phyloP scores from a whole-genome alignment of 805 yeast species.

The Clavispora asparagi region DNA sequence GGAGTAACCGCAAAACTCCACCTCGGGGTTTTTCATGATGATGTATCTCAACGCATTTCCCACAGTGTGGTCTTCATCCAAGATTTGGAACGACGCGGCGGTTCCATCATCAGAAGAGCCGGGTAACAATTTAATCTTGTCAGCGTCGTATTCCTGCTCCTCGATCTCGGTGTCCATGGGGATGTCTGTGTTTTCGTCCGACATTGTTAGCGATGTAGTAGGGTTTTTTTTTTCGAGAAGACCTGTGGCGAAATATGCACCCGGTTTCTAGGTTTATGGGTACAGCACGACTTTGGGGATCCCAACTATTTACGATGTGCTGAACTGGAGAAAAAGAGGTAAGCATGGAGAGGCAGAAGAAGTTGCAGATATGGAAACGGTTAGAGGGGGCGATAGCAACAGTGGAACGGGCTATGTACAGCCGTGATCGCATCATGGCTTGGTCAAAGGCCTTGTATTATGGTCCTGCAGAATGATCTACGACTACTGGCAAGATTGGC shows the following conservation, averaged over 20 bases:
- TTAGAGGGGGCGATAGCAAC: too few species aligned
- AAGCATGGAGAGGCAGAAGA: too few species aligned
- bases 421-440: too few species aligned
- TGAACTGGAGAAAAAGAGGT: too few species aligned
- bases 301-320: too few species aligned
- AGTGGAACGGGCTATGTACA: too few species aligned
- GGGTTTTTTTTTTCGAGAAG: constrained; percentile 1
- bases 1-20: constrained; percentile 96
- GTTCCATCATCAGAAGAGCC: constrained; percentile 92
- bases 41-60: constrained; percentile 92
- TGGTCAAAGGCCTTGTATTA: too few species aligned
- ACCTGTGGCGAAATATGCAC: neutral
- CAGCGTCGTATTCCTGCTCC: constrained; percentile 46
- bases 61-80: constrained; percentile 92
- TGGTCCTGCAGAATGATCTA: too few species aligned
- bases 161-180: constrained; percentile 24
- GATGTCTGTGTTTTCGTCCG: constrained; percentile 17
- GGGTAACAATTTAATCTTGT: constrained; percentile 65
- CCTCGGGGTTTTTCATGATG: constrained; percentile 96
- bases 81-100: constrained; percentile 89
- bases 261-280: neutral
- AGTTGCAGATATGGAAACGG: too few species aligned
- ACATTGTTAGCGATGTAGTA: constrained; percentile 4
- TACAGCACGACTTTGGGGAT: neutral
- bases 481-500: too few species aligned